Evolutionary conservation across 2,329 filamentous ascomycete species (phyloP), one percentile per base, ranked within the genome.

Genomic region (Sphaerulina musiva): DNA sequence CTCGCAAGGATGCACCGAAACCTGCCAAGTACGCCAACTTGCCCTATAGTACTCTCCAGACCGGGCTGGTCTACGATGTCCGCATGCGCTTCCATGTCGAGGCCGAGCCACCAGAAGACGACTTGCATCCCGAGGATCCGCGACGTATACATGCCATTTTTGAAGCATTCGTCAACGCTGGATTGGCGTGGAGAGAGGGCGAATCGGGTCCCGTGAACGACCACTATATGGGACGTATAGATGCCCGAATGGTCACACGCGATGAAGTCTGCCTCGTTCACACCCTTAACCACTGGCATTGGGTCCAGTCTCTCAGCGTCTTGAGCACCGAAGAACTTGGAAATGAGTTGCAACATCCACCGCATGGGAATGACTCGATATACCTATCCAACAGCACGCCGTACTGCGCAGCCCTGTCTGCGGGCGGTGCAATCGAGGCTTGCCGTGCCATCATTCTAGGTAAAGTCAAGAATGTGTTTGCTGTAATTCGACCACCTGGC

Each of bases 11-110:
- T 50, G 57, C 51, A 7, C 66, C 66, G 2, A 59, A 59, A 26
- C 64, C 63, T 17, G 57, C 67, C 26, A 72, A 69, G 52, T 74
- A 69, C 53, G 50, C 64, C n/a, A 50, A 59, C 2, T 59, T 73
- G 9, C 70, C 71, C 1, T 72, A 74, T 53, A 62, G 67, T 3
- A 69, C 68, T 0, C 62, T 62, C 3, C 67, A 68, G 56, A 76
- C 76, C 7, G 76, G 76, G 0, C 66, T 78, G 2, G 74, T 78
- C 61, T 98, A 97, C 68, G 93, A 98, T 73, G 84, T 89, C 54
- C 83, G 92, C 32, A 98, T 98, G 93, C 89, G 93, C 57, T 86
- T 95, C 57, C 93, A 98, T 69, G 87, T 90, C 51, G 95, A 96
- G 68, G 75, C 78, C 2, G 73, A 75, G 3, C 71, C 75, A 14